These are phyloP conservation scores for Cruciata laevipes DNA, from an alignment of 257 asterid species.

Conservation along the genomic window DNA sequence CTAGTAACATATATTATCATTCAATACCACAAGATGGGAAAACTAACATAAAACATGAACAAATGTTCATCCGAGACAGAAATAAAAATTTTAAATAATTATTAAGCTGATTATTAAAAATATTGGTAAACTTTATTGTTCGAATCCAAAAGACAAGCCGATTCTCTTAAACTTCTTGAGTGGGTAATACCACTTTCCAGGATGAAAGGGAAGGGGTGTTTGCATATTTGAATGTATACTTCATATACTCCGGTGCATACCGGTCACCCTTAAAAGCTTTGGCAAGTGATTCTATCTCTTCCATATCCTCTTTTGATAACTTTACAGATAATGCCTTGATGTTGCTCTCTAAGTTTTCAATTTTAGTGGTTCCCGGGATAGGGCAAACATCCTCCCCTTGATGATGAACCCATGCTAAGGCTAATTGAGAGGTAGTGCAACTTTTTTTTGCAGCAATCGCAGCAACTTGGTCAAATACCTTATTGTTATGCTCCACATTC, in stretches of 20 bases:
- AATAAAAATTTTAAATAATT: no score
- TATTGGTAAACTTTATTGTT: background rate
- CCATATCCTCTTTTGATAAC: constrained; percentile 12
- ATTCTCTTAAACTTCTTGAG: background rate
- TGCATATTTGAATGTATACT: background rate
- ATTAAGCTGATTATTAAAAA: no score
- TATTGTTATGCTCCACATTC: constrained; percentile 20
- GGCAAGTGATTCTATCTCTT: constrained; percentile 12
- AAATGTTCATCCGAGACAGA: background rate
- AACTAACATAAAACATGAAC: no score
- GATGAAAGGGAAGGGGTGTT: constrained; percentile 15
- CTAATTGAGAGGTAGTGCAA: constrained; percentile 32
- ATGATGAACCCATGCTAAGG: constrained; percentile 32
- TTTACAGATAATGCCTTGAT: constrained; percentile 12
- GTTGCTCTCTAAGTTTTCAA: constrained; percentile 11
- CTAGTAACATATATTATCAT: no score
- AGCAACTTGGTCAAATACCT: constrained; percentile 17
- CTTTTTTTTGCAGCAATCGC: constrained; percentile 25
- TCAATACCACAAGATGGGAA: no score
- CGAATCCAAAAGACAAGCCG: no score
- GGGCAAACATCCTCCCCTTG: constrained; percentile 42
- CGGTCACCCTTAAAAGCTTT: constrained; percentile 15
- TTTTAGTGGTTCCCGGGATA: constrained; percentile 21
- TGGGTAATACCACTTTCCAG: background rate
- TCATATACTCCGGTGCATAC: background rate